A percentile compares a stretch with the other conserved stretches of the same genome.
These are phyloP conservation scores for Psophocarpus tetragonolobus DNA, from an alignment of 306 rosid genomes.

Conservation along the genomic window DNA sequence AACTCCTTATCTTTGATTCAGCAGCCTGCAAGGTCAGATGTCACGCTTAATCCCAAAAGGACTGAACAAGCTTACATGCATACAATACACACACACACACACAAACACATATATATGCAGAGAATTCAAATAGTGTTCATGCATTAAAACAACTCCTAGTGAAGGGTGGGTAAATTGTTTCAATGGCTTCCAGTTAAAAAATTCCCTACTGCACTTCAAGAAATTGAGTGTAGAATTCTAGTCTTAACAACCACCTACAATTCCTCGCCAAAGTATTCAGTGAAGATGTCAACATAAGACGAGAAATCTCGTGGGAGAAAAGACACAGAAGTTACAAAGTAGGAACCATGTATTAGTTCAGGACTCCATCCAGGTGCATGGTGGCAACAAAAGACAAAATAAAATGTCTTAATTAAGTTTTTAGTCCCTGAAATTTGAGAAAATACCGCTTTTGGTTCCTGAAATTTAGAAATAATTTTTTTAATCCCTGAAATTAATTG, in stretches of 20 bases:
- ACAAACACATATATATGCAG: not conserved
- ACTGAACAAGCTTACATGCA: not conserved
- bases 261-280: not conserved
- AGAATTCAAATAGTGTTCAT: not conserved
- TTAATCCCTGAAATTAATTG: too few species aligned
- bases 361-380: not conserved
- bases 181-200: not conserved
- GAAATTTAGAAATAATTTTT: too few species aligned
- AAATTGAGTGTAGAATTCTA: not conserved
- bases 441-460: too few species aligned
- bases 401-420: too few species aligned
- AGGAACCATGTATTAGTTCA: not conserved
- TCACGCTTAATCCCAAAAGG: not conserved
- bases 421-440: too few species aligned
- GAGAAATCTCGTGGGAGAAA: not conserved
- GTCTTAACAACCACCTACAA: not conserved
- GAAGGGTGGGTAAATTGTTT: conserved; percentile 6
- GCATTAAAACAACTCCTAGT: not conserved
- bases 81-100: not conserved
- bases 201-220: not conserved
- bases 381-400: not conserved
- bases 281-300: not conserved
- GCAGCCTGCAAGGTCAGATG: conserved; percentile 68
- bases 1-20: conserved; percentile 74
- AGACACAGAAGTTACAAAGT: not conserved